Conservation (phyloP, 2,329 filamentous ascomycete genomes). For the Aspergillus viridinutans region DNA sequence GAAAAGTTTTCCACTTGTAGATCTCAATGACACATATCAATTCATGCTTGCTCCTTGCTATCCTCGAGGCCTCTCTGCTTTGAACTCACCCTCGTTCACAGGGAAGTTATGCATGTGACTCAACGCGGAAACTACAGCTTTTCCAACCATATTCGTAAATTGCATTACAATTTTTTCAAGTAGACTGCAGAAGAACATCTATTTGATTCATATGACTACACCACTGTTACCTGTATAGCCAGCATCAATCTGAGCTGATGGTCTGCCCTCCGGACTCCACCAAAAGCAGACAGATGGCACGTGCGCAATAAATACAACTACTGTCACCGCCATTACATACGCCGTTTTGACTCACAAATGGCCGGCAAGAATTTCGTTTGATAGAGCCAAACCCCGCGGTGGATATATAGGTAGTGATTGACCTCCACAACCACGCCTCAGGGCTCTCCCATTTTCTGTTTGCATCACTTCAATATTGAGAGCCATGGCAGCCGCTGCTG, state of each 20-base stretch:
- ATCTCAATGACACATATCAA: not conserved
- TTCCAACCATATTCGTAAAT: not conserved
- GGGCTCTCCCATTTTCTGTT: conserved; percentile 18
- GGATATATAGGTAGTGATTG: conserved; percentile 9
- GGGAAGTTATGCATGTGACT: not conserved
- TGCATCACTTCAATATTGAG: conserved; percentile 19
- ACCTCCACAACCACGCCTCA: conserved; percentile 6
- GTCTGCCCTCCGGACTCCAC: not conserved
- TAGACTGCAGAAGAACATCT: not conserved
- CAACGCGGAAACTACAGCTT: not conserved
- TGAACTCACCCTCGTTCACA: not conserved
- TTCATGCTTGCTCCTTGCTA: not conserved
- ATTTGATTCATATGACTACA: not conserved
- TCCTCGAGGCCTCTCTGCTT: not conserved
- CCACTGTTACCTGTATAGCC: not conserved
- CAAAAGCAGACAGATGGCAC: not conserved
- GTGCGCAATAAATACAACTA: not conserved
- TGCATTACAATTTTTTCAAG: not conserved
- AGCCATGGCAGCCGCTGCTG: conserved; percentile 43
- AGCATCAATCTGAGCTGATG: not conserved
- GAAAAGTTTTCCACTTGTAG: not conserved
- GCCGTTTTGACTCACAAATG: conserved; percentile 4
- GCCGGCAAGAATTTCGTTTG: conserved; percentile 3
- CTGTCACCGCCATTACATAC: not conserved
- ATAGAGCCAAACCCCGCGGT: conserved; percentile 18